phyloP scores from a whole-genome alignment of 495 filamentous ascomycete genomes.

The Talaromyces trachyspermus region DNA sequence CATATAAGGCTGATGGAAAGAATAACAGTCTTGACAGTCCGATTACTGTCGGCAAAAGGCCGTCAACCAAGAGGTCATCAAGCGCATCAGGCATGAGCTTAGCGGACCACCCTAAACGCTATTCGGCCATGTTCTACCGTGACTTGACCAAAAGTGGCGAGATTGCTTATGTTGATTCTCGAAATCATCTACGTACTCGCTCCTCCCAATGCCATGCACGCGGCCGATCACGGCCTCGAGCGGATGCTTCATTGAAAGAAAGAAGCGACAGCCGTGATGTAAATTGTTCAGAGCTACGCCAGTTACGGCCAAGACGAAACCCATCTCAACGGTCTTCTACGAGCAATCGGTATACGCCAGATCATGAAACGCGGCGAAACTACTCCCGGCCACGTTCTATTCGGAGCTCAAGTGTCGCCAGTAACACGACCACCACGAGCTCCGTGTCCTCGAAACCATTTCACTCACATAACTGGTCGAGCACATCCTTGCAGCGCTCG shows the following conservation, averaged over 20 bases:
- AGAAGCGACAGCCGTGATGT: background rate
- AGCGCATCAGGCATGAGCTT: background rate
- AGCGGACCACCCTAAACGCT: constrained; percentile 2
- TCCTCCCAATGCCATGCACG: background rate
- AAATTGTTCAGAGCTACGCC: constrained; percentile 1
- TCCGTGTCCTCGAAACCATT: background rate
- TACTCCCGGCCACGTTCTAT: constrained; percentile 3
- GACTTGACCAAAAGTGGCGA: constrained; percentile 2
- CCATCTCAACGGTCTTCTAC: constrained; percentile 5
- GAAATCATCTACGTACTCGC: background rate
- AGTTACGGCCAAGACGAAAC: background rate
- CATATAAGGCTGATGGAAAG: background rate
- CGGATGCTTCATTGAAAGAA: background rate
- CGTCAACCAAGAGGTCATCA: constrained; percentile 6
- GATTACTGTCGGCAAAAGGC: background rate
- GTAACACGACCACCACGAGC: background rate
- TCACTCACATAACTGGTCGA: background rate
- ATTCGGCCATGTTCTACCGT: constrained; percentile 7
- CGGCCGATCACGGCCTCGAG: background rate
- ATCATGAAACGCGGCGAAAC: background rate
- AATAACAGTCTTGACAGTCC: background rate
- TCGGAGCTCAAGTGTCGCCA: constrained; percentile 5
- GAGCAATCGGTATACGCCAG: background rate
- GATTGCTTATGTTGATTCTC: background rate
- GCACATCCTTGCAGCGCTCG: background rate